Evolutionary conservation across 2,329 filamentous ascomycete species (phyloP), one percentile per base, ranked within the genome.

Genomic region (Alternaria rosae): DNA sequence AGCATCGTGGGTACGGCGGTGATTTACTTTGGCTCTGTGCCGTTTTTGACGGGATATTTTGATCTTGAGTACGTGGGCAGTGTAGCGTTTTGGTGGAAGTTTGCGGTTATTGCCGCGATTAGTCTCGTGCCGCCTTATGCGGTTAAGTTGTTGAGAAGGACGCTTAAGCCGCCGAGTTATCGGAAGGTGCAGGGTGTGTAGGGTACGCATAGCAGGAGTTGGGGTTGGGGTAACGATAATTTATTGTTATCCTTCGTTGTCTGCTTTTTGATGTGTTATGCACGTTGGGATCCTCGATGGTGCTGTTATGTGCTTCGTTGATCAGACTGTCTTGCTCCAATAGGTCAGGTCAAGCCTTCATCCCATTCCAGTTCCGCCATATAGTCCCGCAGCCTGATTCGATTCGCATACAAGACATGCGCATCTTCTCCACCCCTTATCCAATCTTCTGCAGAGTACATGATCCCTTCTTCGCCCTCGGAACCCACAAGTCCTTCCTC

Each of bases 81-180:
- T 12, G 81, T 92, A 80, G 93, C 88, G 17, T 99, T 97, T 81
- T 83, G 93, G 65, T 99, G 95, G 95, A 89, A 93, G 56, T 91
- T 97, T 32, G 82, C 86, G 7, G 93, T 92, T 35, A 93, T 98
- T 56, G 87, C 86, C 42, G 90, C 91, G 8, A 89, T 97, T 45
- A 92, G 92, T 43, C 81, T 98, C 59, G 86, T 97, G 50, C 95
- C 95, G 17, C 92, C 94, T 2, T 97, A 94, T 82, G 90, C 88
- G 54, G 93, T 87, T 20, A 98, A 98, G 83, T 79, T 96, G 63
- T 91, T 97, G 68, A 86, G 91, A 72, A 86, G 93, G 75, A 93
- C 89, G 63, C 90, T 97, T 85, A 94, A 91, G 81, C 95, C 95
- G 65, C 94, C 94, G 20, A 97, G 92, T 75, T 98, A 97, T 82